Evolutionary conservation across 768 basidiomycete species (phyloP), one percentile per base, ranked within the genome.

Genomic region (Lyophyllum atratum): DNA sequence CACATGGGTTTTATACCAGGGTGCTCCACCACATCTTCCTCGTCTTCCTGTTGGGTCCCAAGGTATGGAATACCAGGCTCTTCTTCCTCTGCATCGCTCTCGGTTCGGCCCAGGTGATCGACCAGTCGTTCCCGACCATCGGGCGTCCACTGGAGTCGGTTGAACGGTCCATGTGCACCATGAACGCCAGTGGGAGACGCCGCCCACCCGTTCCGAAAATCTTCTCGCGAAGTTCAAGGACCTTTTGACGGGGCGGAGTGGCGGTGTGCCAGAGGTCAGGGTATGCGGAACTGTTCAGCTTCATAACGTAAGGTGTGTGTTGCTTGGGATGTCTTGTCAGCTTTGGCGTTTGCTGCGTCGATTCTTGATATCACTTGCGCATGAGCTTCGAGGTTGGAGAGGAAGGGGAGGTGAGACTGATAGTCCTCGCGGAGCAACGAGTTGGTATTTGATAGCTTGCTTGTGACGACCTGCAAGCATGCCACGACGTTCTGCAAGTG

Each of bases 41-140:
- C 81, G 22, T 77, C 79, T 31, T 75, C 78, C 55, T 70, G 73
- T 29, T 61, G 66, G 28, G 59, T 52, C 55, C 64, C 44, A 3
- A 66, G 66, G 17, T 66, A 65, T 39, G 63, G 71, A n/a, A 61
- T 60, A 31, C 72, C 67, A 24, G 66, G 60, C 47, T 71, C 70
- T 68, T 92, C 90, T 63, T 92, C 90, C 64, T 87, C 87, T 21
- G 78, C 89, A 70, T 93, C 90, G 60, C 83, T 84, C 72, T 89
- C 88, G 52, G 88, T 92, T 45, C 89, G 75, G 17, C 90, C 90
- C 40, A 85, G 65, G 39, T 74, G 70, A 69, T 92, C 89, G 43
- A 92, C 89, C 1, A 87, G 68, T 43, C 83, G 73, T 68, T 82
- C 79, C 44, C 70, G 64, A 14, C 88, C 88, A 62, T 87, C 86